Evolutionary conservation across 306 rosid species (phyloP).

Genomic region (Prinsepia uniflora): DNA sequence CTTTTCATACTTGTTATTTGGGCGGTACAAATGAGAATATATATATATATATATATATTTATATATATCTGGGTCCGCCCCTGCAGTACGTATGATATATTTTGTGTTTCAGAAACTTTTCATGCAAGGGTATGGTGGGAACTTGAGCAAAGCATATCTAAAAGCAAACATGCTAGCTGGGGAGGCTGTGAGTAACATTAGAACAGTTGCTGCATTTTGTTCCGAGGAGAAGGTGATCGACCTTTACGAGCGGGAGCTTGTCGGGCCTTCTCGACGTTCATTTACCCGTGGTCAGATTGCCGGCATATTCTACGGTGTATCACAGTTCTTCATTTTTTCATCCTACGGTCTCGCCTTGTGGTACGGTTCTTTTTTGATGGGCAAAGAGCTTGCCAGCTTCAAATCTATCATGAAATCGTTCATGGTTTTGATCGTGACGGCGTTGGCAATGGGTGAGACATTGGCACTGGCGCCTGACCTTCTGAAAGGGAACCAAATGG

Average conservation of each 20-base stretch:
- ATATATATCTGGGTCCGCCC: too few species aligned
- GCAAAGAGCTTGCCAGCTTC: constrained; percentile 74
- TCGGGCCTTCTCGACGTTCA: constrained; percentile 73
- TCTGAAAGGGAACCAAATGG: constrained; percentile 92
- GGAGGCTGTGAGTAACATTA: constrained; percentile 89
- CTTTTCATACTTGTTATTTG: too few species aligned
- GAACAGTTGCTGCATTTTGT: constrained; percentile 95
- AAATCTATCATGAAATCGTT: constrained; percentile 92
- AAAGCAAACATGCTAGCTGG: constrained; percentile 96
- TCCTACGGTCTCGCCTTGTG: constrained; percentile 95
- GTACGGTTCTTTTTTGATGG: constrained; percentile 96
- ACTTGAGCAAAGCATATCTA: constrained; percentile 93
- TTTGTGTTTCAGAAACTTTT: constrained; percentile 90
- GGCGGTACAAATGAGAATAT: too few species aligned
- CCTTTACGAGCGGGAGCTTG: constrained; percentile 71
- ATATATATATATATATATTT: too few species aligned
- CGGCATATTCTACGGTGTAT: constrained; percentile 77
- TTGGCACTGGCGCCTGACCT: constrained; percentile 92
- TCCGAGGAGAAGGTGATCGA: constrained; percentile 77
- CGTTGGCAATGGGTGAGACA: constrained; percentile 89
- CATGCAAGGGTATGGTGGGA: constrained; percentile 96
- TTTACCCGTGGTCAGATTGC: constrained; percentile 89
- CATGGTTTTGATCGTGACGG: constrained; percentile 86
- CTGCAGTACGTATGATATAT: too few species aligned
- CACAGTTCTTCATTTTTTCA: constrained; percentile 94